Evolutionary conservation across 148 eudicot species (phyloP), one percentile per base, ranked within the genome.

Genomic region (Silene uniflora): DNA sequence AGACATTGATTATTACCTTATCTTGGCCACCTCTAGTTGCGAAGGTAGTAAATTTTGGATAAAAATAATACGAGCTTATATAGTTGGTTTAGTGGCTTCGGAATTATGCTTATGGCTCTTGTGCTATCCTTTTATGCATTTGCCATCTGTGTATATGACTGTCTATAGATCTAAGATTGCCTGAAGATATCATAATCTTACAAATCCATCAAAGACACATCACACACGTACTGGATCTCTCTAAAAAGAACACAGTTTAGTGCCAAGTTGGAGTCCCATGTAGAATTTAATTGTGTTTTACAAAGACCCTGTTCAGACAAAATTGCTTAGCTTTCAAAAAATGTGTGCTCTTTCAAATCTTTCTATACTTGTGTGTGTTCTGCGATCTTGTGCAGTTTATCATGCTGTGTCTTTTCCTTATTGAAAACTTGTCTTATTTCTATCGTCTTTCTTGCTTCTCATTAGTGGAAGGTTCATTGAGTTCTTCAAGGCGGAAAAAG

Each of bases 391-490:
- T 19, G 46, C 64, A 47, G 59, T 35, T 75, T 13, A 19, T 60
- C 56, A 5, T 62, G 64, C 21, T 42, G 27, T 65, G 58, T 39
- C 16, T 5, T 71, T 80, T 35, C 39, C 21, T 24, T 18, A 7
- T 35, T 67, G 42, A 27, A 66, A 42, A 39, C 32, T 60, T 44
- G 66, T 72, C 19, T 11, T 62, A 18, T 81, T 21, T 42, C 47
- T 55, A 52, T 42, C 64, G 56, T 16, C 18, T 29, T 58, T 35
- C 35, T 42, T 73, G 54, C 25, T 23, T 14, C 52, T 49, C 32
- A 56, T 35, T 79, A 94, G 98, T 91, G 75, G 95, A 94, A 87
- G 98, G 95, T 62, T 84, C 94, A 69, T 73, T 94, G 83, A 89
- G 97, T 80, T 89, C 96, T 77, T 83, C 86, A 8, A 84, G 83